Conservation (phyloP, 805 yeast species). For the Candida ipomoeae region DNA sequence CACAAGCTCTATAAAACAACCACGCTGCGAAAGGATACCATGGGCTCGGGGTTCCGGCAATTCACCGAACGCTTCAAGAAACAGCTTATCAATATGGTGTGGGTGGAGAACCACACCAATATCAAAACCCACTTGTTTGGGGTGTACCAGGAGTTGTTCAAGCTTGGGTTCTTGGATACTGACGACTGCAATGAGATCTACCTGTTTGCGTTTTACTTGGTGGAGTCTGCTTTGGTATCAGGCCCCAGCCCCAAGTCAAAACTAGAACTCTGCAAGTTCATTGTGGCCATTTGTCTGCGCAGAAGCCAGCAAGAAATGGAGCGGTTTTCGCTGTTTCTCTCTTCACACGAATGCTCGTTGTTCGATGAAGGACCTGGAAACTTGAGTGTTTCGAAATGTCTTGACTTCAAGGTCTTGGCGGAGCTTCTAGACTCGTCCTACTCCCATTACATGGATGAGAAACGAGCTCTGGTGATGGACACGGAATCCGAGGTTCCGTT, state of each 20-base stretch:
- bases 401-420: constrained; percentile 20
- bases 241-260: constrained; percentile 23
- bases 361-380: constrained; percentile 22
- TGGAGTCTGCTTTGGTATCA: constrained; percentile 6
- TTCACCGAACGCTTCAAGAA: constrained; percentile 71
- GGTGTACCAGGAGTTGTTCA: constrained; percentile 52
- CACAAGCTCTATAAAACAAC: constrained; percentile 42
- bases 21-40: constrained; percentile 13
- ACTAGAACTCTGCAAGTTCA: constrained; percentile 53
- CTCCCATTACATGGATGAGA: constrained; percentile 4
- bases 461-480: constrained; percentile 1
- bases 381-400: constrained; percentile 20
- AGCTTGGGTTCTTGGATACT: constrained; percentile 61
- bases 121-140: constrained; percentile 50
- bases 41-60: constrained; percentile 65
- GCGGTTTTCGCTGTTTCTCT: constrained; percentile 27
- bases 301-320: constrained; percentile 35
- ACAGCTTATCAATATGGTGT: constrained; percentile 58
- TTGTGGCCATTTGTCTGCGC: constrained; percentile 42
- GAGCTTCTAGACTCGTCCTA: constrained; percentile 14
- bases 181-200: constrained; percentile 36
- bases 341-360: constrained; percentile 22
- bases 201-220: constrained; percentile 19
- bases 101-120: constrained; percentile 43
- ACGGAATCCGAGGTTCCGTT: neutral